Conservation (phyloP, 495 filamentous ascomycete genomes). For the Friedmanniomyces endolithicus region DNA sequence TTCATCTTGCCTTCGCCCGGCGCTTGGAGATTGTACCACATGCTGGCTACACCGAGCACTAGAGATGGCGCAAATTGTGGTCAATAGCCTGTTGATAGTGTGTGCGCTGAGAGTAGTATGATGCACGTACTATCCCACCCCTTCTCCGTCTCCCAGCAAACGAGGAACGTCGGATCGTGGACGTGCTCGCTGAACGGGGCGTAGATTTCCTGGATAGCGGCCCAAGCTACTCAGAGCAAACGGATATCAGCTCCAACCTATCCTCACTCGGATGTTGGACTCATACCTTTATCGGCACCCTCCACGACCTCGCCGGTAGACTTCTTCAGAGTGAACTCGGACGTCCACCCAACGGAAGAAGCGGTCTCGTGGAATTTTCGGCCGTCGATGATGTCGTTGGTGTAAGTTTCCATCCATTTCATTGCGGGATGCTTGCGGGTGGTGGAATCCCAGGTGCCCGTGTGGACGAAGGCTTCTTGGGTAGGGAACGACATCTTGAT, state of each 20-base stretch:
- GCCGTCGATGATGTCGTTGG: slow-evolving; percentile 8
- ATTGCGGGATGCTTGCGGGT: slow-evolving; percentile 11
- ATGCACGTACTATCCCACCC: slow-evolving; percentile 11
- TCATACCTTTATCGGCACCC: slow-evolving; percentile 7
- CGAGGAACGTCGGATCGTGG: slow-evolving; percentile 7
- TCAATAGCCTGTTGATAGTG: no score
- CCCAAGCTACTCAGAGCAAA: no score
- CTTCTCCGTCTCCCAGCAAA: slow-evolving; percentile 5
- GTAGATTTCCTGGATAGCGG: slow-evolving; percentile 4
- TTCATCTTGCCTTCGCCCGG: slow-evolving; percentile 4
- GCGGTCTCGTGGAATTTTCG: not conserved
- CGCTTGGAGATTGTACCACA: slow-evolving; percentile 9
- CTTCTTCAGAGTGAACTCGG: slow-evolving; percentile 4
- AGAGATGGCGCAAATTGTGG: not conserved
- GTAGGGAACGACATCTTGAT: not conserved
- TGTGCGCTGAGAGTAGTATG: no score
- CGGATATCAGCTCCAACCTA: no score
- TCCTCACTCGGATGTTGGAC: no score
- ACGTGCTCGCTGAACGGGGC: slow-evolving; percentile 9
- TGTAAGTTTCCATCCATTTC: slow-evolving; percentile 13
- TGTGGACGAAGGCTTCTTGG: slow-evolving; percentile 8
- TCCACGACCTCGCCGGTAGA: slow-evolving; percentile 6
- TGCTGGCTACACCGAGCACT: slow-evolving; percentile 5
- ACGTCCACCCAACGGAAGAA: not conserved
- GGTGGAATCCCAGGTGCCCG: slow-evolving; percentile 1